Conservation (phyloP, 2,329 filamentous ascomycete species). For the Alternaria atra region DNA sequence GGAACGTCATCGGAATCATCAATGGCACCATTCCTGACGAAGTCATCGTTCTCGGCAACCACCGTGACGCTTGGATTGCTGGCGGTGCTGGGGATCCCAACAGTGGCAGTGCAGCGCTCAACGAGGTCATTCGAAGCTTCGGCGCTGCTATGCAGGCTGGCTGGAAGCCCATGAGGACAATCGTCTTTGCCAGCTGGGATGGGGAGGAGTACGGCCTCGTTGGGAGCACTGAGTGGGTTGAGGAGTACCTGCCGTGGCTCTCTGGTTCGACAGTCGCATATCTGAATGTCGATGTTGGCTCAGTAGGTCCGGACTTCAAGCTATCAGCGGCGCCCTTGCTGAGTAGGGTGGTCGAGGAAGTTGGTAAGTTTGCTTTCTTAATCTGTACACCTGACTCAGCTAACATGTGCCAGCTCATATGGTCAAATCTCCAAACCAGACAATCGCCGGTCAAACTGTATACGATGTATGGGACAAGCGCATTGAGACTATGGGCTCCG, state of each 20-base stretch:
- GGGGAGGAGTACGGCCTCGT: constrained; percentile 83
- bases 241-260: constrained; percentile 87
- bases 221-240: constrained; percentile 92
- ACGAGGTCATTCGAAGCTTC: constrained; percentile 80
- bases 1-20: constrained; percentile 88
- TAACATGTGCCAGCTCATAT: constrained; percentile 36
- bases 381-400: background rate
- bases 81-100: constrained; percentile 87
- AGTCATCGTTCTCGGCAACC: constrained; percentile 89
- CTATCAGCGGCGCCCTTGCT: constrained; percentile 77
- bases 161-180: constrained; percentile 87
- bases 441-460: constrained; percentile 72
- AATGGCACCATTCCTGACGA: constrained; percentile 87
- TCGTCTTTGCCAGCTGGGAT: constrained; percentile 80
- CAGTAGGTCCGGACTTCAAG: constrained; percentile 69
- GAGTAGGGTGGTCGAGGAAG: constrained; percentile 75
- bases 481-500: constrained; percentile 65
- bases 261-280: constrained; percentile 78
- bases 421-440: constrained; percentile 71
- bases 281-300: constrained; percentile 83
- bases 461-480: constrained; percentile 67
- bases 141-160: constrained; percentile 74
- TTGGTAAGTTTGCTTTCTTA: constrained; percentile 51
- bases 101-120: constrained; percentile 79
- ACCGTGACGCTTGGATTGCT: constrained; percentile 88